Evolutionary conservation across 108 stramenopile species (phyloP).

Genomic region (Heterococcus sp.): DNA sequence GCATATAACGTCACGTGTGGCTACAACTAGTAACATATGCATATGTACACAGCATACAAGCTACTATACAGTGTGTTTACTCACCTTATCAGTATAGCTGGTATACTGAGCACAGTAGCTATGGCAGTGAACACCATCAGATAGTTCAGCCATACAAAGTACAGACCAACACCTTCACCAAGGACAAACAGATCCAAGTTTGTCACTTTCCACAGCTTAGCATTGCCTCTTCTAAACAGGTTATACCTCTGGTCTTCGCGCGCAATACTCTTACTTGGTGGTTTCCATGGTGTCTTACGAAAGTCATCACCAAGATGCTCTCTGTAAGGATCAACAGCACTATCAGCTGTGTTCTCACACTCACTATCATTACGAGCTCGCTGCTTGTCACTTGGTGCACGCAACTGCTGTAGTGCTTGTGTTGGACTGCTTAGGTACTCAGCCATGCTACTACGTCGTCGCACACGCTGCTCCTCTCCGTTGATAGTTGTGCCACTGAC

Average conservation of each 20-base stretch:
- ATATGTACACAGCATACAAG: too few species aligned
- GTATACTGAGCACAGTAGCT: slow-evolving; percentile 16
- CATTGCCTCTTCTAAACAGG: background rate
- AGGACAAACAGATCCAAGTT: background rate
- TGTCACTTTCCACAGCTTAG: background rate
- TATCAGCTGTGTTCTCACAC: background rate
- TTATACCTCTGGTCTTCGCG: background rate
- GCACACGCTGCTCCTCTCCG: background rate
- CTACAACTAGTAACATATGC: too few species aligned
- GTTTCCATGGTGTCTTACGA: slow-evolving; percentile 1
- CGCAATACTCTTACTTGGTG: background rate
- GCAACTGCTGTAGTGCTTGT: background rate
- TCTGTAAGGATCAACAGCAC: background rate
- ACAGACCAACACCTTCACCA: slow-evolving; percentile 25
- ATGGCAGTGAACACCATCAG: slow-evolving; percentile 4
- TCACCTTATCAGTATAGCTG: slow-evolving; percentile 14
- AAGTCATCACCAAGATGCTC: slow-evolving; percentile 4
- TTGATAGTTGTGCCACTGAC: too few species aligned
- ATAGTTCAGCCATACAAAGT: slow-evolving; percentile 26
- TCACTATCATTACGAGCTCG: too few species aligned
- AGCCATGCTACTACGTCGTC: background rate
- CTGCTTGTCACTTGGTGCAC: background rate
- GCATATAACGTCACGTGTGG: too few species aligned
- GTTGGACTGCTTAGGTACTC: background rate
- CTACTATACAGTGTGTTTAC: too few species aligned